A percentile compares a stretch with the other conserved stretches of the same genome.
These are phyloP conservation scores for Exophiala mesophila DNA, from an alignment of 2,329 filamentous ascomycete species.

Conservation along the genomic window DNA sequence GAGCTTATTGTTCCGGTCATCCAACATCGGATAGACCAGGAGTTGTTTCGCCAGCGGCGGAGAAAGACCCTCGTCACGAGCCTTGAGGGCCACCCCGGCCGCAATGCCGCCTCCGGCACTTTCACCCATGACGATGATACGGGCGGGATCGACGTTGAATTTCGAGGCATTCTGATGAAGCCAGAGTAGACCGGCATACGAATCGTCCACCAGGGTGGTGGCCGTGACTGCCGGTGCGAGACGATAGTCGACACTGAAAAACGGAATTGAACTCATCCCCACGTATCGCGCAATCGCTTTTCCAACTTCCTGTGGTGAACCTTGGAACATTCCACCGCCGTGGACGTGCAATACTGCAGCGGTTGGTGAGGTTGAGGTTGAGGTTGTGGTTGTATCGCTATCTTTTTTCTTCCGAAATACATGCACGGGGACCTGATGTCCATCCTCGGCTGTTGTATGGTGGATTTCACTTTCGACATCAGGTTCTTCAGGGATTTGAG, in stretches of 20 bases:
- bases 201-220: conserved; percentile 27
- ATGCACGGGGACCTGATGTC: background rate
- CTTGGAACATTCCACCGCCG: conserved; percentile 28
- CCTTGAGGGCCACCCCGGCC: conserved; percentile 36
- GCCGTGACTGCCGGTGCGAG: conserved; percentile 27
- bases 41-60: conserved; percentile 39
- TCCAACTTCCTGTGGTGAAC: conserved; percentile 17
- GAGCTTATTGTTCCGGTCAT: conserved; percentile 37
- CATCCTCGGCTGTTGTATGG: background rate
- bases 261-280: conserved; percentile 19
- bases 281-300: conserved; percentile 18
- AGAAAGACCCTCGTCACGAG: conserved; percentile 31
- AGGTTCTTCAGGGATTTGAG: background rate
- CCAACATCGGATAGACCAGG: conserved; percentile 46
- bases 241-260: conserved; percentile 30
- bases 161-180: conserved; percentile 34
- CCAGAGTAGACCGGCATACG: conserved; percentile 34
- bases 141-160: conserved; percentile 38
- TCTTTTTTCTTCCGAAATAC: background rate
- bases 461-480: background rate
- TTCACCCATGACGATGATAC: conserved; percentile 41
- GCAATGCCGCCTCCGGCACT: conserved; percentile 43
- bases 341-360: conserved; percentile 28
- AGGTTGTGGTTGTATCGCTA: background rate
- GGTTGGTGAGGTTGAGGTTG: conserved; percentile 16